A percentile compares a stretch with the other conserved stretches of the same genome.
Evolutionary conservation across 1,284 basidiomycete genomes (phyloP).

Genomic region (Rugosomyces carneus): DNA sequence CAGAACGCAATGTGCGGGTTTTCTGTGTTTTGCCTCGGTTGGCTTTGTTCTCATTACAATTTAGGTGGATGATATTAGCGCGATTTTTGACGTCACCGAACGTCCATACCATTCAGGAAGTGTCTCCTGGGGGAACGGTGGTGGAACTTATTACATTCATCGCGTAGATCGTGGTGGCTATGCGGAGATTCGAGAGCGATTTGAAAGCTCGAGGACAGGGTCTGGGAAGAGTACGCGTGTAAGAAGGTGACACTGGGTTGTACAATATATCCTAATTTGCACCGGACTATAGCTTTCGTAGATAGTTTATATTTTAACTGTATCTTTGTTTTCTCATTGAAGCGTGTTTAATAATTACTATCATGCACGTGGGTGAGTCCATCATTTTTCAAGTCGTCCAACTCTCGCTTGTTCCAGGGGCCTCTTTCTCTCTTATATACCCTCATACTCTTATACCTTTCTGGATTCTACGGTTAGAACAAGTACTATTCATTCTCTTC

Average conservation of each 20-base stretch:
- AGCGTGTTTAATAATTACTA: background rate
- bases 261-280: background rate
- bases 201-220: constrained; percentile 36
- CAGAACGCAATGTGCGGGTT: constrained; percentile 56
- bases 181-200: constrained; percentile 45
- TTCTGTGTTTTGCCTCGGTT: background rate
- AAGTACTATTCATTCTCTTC: background rate
- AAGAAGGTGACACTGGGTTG: constrained; percentile 9
- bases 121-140: constrained; percentile 68
- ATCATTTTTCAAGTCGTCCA: constrained; percentile 2
- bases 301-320: background rate
- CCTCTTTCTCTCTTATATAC: constrained; percentile 6
- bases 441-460: constrained; percentile 9
- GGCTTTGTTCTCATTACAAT: background rate
- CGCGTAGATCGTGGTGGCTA: constrained; percentile 68
- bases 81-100: constrained; percentile 70
- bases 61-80: constrained; percentile 66
- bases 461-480: constrained; percentile 1
- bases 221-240: constrained; percentile 13
- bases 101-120: constrained; percentile 60
- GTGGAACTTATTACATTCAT: constrained; percentile 67
- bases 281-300: background rate
- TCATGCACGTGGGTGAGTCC: background rate
- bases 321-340: background rate
- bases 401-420: constrained; percentile 6